Evolutionary conservation across 345 rosid genomes (phyloP).

Genomic region (Erysimum cheiranthoides): DNA sequence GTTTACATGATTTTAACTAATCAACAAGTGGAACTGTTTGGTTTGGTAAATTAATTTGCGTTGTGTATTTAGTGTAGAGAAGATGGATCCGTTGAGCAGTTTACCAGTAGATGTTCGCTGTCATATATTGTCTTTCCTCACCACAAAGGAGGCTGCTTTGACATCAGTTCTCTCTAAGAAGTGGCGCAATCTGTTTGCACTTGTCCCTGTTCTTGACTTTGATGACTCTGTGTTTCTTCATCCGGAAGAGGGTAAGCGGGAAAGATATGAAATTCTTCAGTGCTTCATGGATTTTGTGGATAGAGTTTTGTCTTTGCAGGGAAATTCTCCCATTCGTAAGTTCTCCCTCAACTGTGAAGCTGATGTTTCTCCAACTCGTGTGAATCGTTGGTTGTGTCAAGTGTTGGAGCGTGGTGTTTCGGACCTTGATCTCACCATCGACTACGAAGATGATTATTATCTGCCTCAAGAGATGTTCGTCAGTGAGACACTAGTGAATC

Average conservation of each 20-base stretch:
- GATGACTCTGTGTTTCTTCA: constrained; percentile 30
- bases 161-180: constrained; percentile 29
- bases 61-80: neutral
- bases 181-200: constrained; percentile 12
- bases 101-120: constrained; percentile 17
- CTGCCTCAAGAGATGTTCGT: constrained; percentile 31
- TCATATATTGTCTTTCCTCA: constrained; percentile 27
- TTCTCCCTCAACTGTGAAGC: constrained; percentile 16
- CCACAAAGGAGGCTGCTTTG: constrained; percentile 30
- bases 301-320: constrained; percentile 20
- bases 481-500: constrained; percentile 8
- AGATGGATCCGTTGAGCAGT: constrained; percentile 30
- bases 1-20: neutral
- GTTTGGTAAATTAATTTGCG: neutral
- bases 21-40: no score
- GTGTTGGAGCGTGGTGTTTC: constrained; percentile 14
- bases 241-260: constrained; percentile 25
- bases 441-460: neutral
- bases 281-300: constrained; percentile 27
- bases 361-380: constrained; percentile 7
- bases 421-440: constrained; percentile 22
- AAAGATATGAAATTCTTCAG: neutral
- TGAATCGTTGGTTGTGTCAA: constrained; percentile 16
- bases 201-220: constrained; percentile 19
- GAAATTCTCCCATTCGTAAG: constrained; percentile 11